Evolutionary conservation across 306 rosid genomes (phyloP).

Genomic region (Canavalia ensiformis): DNA sequence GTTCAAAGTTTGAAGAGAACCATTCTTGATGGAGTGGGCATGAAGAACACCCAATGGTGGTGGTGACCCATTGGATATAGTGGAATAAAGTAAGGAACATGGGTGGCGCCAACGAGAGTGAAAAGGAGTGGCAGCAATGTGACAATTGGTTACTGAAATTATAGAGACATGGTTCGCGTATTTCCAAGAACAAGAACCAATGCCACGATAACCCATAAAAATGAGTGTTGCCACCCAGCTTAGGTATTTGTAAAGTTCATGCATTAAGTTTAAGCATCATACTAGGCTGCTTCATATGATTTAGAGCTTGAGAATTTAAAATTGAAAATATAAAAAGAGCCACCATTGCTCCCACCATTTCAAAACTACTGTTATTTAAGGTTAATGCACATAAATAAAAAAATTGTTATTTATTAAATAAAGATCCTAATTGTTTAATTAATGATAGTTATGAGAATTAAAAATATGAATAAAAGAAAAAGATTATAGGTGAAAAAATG

Average conservation of each 20-base stretch:
- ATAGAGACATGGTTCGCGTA: constrained; percentile 13
- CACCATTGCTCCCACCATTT: too few relatives aligned
- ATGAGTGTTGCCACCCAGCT: constrained; percentile 11
- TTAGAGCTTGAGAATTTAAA: neutral
- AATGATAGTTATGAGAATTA: too few relatives aligned
- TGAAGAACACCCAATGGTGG: constrained; percentile 55
- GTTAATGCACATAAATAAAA: too few relatives aligned
- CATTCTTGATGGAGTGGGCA: constrained; percentile 66
- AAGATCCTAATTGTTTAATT: too few relatives aligned
- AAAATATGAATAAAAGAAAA: too few relatives aligned
- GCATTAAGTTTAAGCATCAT: constrained; percentile 23
- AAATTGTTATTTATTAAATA: too few relatives aligned
- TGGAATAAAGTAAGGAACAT: constrained; percentile 37
- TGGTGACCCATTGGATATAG: constrained; percentile 29
- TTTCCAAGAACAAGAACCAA: constrained; percentile 33
- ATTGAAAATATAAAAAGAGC: neutral
- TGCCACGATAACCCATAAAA: constrained; percentile 41
- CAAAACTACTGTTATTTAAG: too few relatives aligned
- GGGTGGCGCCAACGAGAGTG: constrained; percentile 52
- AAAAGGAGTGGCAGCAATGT: constrained; percentile 49
- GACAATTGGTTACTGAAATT: constrained; percentile 26
- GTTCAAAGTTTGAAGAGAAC: constrained; percentile 53
- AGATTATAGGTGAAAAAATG: too few relatives aligned
- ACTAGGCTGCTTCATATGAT: neutral
- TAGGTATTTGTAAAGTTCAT: neutral